A percentile compares a stretch with the other conserved stretches of the same genome.
Conservation (phyloP, 23 red algal species). For the Gracilariopsis chorda region DNA sequence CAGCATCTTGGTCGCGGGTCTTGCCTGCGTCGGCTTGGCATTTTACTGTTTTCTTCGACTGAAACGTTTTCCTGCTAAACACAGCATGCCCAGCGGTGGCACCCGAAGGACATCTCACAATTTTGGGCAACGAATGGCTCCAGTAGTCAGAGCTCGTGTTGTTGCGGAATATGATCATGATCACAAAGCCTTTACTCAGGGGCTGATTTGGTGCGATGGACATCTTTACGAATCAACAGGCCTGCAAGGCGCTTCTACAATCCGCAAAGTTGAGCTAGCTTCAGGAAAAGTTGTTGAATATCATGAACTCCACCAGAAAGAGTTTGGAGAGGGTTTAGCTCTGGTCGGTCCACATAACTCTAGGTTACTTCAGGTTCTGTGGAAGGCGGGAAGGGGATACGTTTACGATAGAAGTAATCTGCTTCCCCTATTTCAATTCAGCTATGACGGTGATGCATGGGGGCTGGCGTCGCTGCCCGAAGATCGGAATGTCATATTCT, state of each 20-base stretch:
- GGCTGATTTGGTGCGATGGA: constrained; percentile 42
- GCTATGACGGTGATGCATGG: constrained; percentile 68
- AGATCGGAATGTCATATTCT: constrained; percentile 5
- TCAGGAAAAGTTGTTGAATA: constrained; percentile 22
- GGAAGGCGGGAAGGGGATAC: constrained; percentile 54
- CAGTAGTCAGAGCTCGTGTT: constrained; percentile 7
- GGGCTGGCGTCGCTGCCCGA: constrained; percentile 41
- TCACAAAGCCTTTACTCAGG: constrained; percentile 75
- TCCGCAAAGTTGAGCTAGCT: constrained; percentile 19
- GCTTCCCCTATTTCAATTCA: constrained; percentile 11
- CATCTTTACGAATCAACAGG: constrained; percentile 58
- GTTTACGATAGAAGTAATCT: constrained; percentile 35
- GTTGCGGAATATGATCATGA: constrained; percentile 57
- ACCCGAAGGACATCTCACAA: too few relatives aligned
- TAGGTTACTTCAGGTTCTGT: constrained; percentile 44
- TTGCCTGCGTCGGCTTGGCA: too few relatives aligned
- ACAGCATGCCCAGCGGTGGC: too few relatives aligned
- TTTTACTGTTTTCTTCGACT: too few relatives aligned
- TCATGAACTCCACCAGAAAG: background rate
- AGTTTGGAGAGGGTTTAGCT: constrained; percentile 69
- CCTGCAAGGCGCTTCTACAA: constrained; percentile 12
- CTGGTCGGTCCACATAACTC: background rate
- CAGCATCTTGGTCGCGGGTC: too few relatives aligned
- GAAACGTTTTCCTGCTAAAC: too few relatives aligned
- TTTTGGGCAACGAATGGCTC: constrained; percentile 11